These are phyloP conservation scores for Litsea cubeba DNA, from an alignment of 164 flowering plant genomes.

Conservation along the genomic window DNA sequence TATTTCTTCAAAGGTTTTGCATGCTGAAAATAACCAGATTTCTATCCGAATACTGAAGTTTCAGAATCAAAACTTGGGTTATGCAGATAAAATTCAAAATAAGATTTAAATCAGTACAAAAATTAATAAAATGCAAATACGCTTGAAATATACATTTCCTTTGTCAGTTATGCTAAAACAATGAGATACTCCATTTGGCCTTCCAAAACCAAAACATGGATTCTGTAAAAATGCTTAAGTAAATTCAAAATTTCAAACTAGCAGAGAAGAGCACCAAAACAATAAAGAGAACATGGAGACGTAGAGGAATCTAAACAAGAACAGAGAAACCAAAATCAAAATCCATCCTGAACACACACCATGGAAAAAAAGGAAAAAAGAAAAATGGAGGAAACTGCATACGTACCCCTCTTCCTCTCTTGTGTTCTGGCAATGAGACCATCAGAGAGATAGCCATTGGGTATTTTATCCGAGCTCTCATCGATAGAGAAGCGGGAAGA, in stretches of 20 bases:
- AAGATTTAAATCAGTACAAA: too few relatives aligned
- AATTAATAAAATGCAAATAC: too few relatives aligned
- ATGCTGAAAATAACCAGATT: not conserved
- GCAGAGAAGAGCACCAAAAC: not conserved
- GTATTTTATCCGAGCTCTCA: conserved; percentile 29
- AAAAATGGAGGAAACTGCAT: not conserved
- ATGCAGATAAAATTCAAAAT: not conserved
- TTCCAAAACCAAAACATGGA: not conserved
- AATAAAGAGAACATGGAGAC: not conserved
- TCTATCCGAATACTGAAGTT: not conserved
- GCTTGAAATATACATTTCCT: not conserved
- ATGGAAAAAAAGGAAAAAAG: not conserved
- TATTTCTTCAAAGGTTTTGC: not conserved
- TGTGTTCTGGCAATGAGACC: conserved; percentile 37
- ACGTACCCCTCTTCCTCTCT: conserved; percentile 64
- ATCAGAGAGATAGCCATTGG: conserved; percentile 59
- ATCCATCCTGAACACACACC: not conserved
- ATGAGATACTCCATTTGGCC: too few relatives aligned
- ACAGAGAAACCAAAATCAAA: not conserved
- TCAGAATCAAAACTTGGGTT: not conserved
- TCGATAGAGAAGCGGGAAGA: conserved; percentile 26
- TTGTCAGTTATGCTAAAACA: not conserved
- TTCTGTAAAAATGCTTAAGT: too few relatives aligned
- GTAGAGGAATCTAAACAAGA: not conserved
- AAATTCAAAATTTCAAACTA: not conserved